These are phyloP conservation scores for Phytophthora quininea DNA, from an alignment of 352 stramenopile genomes.

Conservation along the genomic window DNA sequence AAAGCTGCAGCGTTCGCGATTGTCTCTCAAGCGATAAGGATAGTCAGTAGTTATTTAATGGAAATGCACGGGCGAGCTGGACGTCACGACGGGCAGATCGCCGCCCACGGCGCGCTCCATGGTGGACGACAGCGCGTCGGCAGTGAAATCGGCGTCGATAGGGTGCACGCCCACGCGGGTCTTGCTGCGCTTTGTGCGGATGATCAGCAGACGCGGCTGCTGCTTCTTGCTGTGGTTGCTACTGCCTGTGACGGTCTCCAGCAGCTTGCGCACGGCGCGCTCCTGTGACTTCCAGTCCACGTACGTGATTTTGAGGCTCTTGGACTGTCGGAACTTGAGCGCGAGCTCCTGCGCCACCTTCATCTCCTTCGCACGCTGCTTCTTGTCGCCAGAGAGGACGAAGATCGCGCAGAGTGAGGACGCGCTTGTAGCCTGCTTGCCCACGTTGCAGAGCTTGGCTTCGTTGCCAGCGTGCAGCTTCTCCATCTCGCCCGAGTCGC, in stretches of 20 bases:
- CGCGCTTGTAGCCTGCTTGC: conserved; percentile 55
- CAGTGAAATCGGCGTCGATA: conserved; percentile 41
- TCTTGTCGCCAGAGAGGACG: conserved; percentile 60
- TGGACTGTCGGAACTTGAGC: conserved; percentile 70
- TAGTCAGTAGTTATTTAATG: conserved; percentile 21
- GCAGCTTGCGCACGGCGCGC: conserved; percentile 54
- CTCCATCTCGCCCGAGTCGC: conserved; percentile 68
- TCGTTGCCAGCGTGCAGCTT: conserved; percentile 77
- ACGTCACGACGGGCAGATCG: conserved; percentile 53
- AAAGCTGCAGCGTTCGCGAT: too few relatives aligned
- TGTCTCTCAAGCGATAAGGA: neutral
- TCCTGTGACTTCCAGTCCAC: conserved; percentile 78
- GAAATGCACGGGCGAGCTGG: conserved; percentile 47
- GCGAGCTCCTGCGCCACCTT: conserved; percentile 59
- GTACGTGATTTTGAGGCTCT: conserved; percentile 66
- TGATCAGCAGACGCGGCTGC: conserved; percentile 57
- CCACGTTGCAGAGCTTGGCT: conserved; percentile 79
- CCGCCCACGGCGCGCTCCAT: conserved; percentile 78
- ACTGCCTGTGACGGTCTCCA: conserved; percentile 28
- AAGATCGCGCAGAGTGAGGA: conserved; percentile 77
- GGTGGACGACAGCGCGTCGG: conserved; percentile 61
- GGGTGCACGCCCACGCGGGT: conserved; percentile 57
- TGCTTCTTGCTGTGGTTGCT: conserved; percentile 26
- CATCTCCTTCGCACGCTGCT: conserved; percentile 51
- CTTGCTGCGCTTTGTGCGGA: conserved; percentile 72